Evolutionary conservation across 805 yeast species (phyloP), one percentile per base, ranked within the genome.

Genomic region (Saturnispora zaruensis): DNA sequence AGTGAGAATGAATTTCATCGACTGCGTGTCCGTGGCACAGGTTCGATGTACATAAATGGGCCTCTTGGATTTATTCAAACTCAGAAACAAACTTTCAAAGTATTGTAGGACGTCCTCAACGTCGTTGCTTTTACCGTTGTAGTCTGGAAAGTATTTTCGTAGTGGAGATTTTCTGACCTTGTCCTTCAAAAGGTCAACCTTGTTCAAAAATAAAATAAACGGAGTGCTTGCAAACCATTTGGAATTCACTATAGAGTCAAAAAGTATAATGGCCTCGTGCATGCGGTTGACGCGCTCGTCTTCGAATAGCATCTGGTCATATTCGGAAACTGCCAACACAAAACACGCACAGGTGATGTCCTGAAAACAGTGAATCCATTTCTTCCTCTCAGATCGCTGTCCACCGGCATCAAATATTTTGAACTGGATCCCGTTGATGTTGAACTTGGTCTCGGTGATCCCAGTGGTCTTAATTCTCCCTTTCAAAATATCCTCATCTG

Each of bases 381-480:
- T 90, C 58, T 84, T 80, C 53, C 97, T 75, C 64, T 90, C 97
- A 20, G 87, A 79, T 53, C 96, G 70, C 68, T 90, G 97, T 2
- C 99, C 99, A 48, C 99, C 99, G 4, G 96, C 98, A 72, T 93
- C 99, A 41, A 89, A 69, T 40, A 93, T 87, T 59, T 80, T 81
- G 63, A 90, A 82, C 55, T 74, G 78, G 44, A 80, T 75, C 8
- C 80, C 78, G 45, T 72, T 71, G 53, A 91, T 79, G 50, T 74
- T 73, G 68, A 93, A 90, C 49, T 74, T 77, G 5, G 93, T 84
- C 64, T 91, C 96, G 1, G 95, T 85, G 48, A 93, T 88, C 3
- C 99, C 99, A 0, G 97, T 90, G 13, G 99, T 91, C 67, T 91
- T 90, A 59, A 93, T 87, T 33, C 99, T 74, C 4, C 96, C 98